Base-by-base conservation (phyloP, 176 grass and related monocot species). In the Carex myosuroides region DNA sequence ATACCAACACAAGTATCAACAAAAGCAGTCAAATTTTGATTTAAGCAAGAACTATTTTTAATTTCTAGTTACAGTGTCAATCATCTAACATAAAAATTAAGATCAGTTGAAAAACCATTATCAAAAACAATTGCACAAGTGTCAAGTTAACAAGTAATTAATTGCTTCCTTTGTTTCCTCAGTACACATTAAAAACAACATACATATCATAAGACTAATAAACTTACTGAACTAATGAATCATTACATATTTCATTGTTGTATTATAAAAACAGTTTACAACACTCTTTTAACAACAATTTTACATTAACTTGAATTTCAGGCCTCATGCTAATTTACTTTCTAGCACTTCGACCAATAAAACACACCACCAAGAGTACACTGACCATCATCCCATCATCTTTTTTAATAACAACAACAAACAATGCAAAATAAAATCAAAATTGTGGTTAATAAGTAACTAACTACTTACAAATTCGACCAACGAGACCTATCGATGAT, bases 391-490 rank as follows among this genome's bases (percentile, higher is more conserved):
- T 39, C 37, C 6, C 4, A n/a, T n/a, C n/a, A 24, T 24, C 22
- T 24, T 24, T 39, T 39, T 39, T 39, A 57, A 78, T 57, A 21
- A 64, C 0, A 39, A 39, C 37, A 39, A 39, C 52, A 56, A 32
- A 32, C 14, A 29, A 17, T 78, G 57, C 52, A 81, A 81, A 81
- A 81, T 24, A 16, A 18, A 81, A 81, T 64, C 79, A 64, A 81
- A 62, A 81, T 41, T 64, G 55, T 64, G 79, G 79, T 81, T 26
- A 81, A 64, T 26, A 81, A 64, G 16, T 64, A 64, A 60, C 6
- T 13, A 64, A 81, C 39, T 81, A 81, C 32, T 63, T 64, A 81
- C 79, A 81, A 64, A 64, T 64, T 64, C 42, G 20, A 81, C 32
- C 29, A 21, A 59, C 32, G 50, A 3, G 60, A 69, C 17, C 39